These are phyloP conservation scores for Rubus parviflorus DNA, from an alignment of 306 rosid genomes.

Conservation along the genomic window DNA sequence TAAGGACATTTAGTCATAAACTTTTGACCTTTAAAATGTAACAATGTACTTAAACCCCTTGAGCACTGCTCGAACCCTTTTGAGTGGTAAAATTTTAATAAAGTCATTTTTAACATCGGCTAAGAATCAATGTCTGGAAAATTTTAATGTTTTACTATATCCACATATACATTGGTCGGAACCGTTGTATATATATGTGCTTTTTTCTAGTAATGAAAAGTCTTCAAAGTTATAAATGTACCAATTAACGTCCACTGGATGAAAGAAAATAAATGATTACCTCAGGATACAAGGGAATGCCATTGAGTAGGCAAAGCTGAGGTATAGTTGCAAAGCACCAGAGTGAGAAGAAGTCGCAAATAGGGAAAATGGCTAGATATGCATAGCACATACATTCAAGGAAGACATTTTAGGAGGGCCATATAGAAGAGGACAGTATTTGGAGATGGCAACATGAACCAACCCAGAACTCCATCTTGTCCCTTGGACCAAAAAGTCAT, in stretches of 20 bases:
- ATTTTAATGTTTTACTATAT: too few relatives aligned
- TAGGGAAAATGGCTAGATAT: constrained; percentile 42
- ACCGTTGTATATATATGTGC: too few relatives aligned
- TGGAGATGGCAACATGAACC: constrained; percentile 53
- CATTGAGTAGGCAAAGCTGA: constrained; percentile 54
- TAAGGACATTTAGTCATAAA: too few relatives aligned
- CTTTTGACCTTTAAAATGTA: too few relatives aligned
- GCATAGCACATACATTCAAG: constrained; percentile 53
- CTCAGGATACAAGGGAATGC: constrained; percentile 63
- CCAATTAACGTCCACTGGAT: too few relatives aligned
- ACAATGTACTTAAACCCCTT: too few relatives aligned
- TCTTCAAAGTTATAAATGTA: too few relatives aligned
- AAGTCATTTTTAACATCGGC: too few relatives aligned
- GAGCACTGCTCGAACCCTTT: background rate
- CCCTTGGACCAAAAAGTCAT: constrained; percentile 61
- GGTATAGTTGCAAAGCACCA: constrained; percentile 67
- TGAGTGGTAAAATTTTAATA: too few relatives aligned
- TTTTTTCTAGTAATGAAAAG: too few relatives aligned
- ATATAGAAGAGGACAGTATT: constrained; percentile 55
- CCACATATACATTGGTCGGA: too few relatives aligned
- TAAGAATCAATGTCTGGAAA: too few relatives aligned
- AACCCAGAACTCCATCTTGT: constrained; percentile 65
- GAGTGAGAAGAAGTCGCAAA: constrained; percentile 39
- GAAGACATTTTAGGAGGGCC: constrained; percentile 46
- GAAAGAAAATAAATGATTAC: constrained; percentile 26